Base-by-base conservation (phyloP, 129 eudicot species). In the Glebionis coronaria region DNA sequence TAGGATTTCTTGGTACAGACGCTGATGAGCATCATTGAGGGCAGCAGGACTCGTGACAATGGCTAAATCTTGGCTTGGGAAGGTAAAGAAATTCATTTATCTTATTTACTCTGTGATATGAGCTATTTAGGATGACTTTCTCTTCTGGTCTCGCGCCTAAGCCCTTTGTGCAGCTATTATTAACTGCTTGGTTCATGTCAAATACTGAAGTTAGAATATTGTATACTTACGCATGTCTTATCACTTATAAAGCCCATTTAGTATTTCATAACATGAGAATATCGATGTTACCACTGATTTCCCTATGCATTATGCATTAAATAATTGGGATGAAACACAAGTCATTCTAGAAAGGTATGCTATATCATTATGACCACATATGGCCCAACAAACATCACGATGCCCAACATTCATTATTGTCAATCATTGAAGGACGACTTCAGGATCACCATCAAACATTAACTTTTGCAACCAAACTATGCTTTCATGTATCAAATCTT, bases 1-100 rank as follows among this genome's bases (percentile, higher is more conserved):
- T 84, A 72, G 75, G 95, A 88, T 78, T 93, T 86, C 65, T 93
- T 95, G 0, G 98, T 93, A 9, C 80, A 79, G 64, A 88, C 76
- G 78, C 85, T 93, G 44, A 44, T 93, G 78, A 65, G n/a, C n/a
- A n/a, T n/a, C n/a, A n/a, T n/a, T n/a, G n/a, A n/a, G n/a, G n/a
- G n/a, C n/a, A n/a, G n/a, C 66, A 82, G 74, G 66, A 82, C 23
- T 6, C 80, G 78, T n/a, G 95, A 93, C 67, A 93, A 93, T 58
- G 98, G 98, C 61, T 88, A 93, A 56, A 88, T 93, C 70, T 84
- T 86, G 12, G 98, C 96, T 7, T 93, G 98, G 98, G 98, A 93
- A 70, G 96, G 95, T 75, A 73, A 86, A 75, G 92, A 93, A 78
- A 93, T 93, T 64, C 90, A 90, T 56, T 93, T 1, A n/a, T n/a